Base-by-base conservation (phyloP, 2,329 filamentous ascomycete genomes). In the Hypoxylon sp. region DNA sequence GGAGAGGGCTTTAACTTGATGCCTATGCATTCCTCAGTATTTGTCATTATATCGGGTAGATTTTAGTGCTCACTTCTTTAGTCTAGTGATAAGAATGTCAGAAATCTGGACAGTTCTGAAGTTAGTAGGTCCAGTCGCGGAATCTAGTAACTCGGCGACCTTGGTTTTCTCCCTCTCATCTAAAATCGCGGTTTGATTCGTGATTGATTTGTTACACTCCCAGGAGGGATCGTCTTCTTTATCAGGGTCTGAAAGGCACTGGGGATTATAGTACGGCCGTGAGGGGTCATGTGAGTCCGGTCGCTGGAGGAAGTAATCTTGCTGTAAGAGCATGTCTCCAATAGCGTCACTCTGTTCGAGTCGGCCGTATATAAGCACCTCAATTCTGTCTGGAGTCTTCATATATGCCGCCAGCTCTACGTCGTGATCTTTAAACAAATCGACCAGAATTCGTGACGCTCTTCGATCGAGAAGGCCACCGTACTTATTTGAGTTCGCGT, bases 301-400 rank as follows among this genome's bases (percentile, higher is more conserved):
- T 48, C 55, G 60, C 30, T 63, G 60, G n/a, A 67, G 64, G 55
- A 63, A 67, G 45, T 23, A 67, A 45, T 60, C 64, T 1, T 38
- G 49, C 11, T 63, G 55, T 14, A 60, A 43, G n/a, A 67, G 50
- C 50, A 41, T 52, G 23, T 67, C 45, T 23, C 64, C 64, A 28
- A 67, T 51, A n/a, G 50, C 17, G 14, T 60, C 55, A 9, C 60
- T 21, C n/a, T 63, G 43, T 19, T 60, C 55, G 7, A 45, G 38
- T n/a, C 36, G 32, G 19, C 64, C 64, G 13, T 67, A 67, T 30
- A 67, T 48, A 17, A 56, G 13, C 0, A 67, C 49, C 21, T 67
- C 50, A 17, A 67, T 63, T 1, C 21, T 51, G 4, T 48, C 32
- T 10, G 49, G 21, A n/a, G 41, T n/a, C 50, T 38, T 63, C 11